Conservation (phyloP, 169 alveolate species). For the Eimeria praecox region DNA sequence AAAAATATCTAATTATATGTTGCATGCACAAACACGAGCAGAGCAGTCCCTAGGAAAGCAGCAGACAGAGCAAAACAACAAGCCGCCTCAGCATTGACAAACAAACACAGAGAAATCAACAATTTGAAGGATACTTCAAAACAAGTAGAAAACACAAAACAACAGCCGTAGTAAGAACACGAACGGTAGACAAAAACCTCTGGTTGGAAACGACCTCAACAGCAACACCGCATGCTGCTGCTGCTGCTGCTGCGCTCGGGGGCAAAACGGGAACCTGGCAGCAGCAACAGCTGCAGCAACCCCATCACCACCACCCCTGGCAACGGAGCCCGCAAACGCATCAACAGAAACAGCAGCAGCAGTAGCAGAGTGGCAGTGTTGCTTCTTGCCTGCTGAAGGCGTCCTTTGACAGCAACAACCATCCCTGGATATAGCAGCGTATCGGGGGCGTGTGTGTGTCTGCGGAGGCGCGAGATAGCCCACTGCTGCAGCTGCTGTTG, state of each 20-base stretch:
- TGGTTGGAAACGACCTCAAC: background rate
- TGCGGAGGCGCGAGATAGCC: constrained; percentile 41
- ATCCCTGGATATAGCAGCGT: constrained; percentile 54
- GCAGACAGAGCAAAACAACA: background rate
- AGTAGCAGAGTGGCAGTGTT: constrained; percentile 21
- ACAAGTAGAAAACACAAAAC: background rate
- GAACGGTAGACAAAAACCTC: background rate
- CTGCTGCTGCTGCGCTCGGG: constrained; percentile 6
- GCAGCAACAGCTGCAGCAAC: background rate
- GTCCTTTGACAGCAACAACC: constrained; percentile 69
- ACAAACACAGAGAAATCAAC: background rate
- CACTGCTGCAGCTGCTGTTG: constrained; percentile 77
- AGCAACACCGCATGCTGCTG: constrained; percentile 8
- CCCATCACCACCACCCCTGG: background rate
- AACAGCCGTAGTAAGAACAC: background rate
- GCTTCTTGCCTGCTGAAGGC: constrained; percentile 63
- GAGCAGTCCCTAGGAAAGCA: background rate
- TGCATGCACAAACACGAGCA: background rate
- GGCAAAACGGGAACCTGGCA: background rate
- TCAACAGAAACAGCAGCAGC: constrained; percentile 31
- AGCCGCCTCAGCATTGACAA: background rate
- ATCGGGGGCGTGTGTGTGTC: constrained; percentile 44
- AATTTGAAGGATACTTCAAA: background rate
- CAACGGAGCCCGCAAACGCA: background rate
- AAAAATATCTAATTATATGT: background rate